Percentiles rank a stretch among this genome's conserved stretches.
These are phyloP conservation scores for Neonectria sp. DNA, from an alignment of 2,329 filamentous ascomycete species.

Conservation along the genomic window DNA sequence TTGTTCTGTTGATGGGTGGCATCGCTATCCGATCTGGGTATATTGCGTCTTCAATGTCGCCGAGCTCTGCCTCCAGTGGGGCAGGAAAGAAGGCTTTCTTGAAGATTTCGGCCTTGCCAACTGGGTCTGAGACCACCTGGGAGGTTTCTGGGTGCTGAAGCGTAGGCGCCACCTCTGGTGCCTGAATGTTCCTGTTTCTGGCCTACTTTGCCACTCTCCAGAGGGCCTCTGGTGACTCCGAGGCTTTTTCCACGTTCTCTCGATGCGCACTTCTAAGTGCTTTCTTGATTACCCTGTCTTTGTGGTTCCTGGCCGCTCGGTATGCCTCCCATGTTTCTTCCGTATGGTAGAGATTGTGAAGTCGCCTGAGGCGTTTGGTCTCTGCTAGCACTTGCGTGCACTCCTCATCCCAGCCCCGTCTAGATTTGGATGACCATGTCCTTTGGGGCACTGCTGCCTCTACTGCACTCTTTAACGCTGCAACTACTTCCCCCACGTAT, in stretches of 20 bases:
- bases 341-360: neutral
- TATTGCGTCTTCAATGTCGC: neutral
- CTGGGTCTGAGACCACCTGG: neutral
- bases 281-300: neutral
- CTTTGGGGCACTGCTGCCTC: neutral
- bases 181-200: conserved; percentile 4
- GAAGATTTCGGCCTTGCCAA: neutral
- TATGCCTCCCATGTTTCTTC: neutral
- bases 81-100: neutral
- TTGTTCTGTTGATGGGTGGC: neutral
- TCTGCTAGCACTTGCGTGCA: neutral
- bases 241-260: conserved; percentile 1
- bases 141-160: neutral
- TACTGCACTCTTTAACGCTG: neutral
- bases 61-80: neutral
- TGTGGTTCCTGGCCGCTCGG: neutral
- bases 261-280: neutral
- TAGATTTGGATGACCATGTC: neutral
- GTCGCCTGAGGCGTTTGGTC: neutral
- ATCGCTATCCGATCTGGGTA: neutral
- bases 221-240: conserved; percentile 8
- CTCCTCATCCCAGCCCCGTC: neutral
- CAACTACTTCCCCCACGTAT: neutral
- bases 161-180: neutral
- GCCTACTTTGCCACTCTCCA: conserved; percentile 15